Percentiles rank a stretch among this genome's conserved stretches.
Conservation (phyloP, 768 basidiomycete species). For the Kockovaella imperatae region DNA sequence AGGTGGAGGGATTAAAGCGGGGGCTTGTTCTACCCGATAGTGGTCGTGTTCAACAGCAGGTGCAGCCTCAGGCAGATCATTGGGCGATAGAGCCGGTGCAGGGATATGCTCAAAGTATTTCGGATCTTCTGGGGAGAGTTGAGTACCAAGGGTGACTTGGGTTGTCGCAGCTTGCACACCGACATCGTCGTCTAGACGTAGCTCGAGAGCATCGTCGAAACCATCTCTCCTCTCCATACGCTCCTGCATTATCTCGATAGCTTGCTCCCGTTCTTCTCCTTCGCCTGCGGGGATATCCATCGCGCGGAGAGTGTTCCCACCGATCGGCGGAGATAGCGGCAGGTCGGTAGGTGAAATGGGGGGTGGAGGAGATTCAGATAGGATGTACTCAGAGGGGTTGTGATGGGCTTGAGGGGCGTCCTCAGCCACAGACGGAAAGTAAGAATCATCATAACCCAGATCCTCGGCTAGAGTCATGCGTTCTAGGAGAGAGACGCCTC, state of each 20-base stretch:
- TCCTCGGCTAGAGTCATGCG: constrained; percentile 82
- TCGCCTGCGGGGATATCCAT: constrained; percentile 12
- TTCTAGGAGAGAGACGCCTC: constrained; percentile 57
- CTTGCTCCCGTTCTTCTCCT: constrained; percentile 8
- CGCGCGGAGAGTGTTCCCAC: too few species aligned
- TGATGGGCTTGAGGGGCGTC: constrained; percentile 12
- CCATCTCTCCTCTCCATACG: constrained; percentile 16
- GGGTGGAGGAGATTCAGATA: constrained; percentile 26
- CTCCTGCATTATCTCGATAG: constrained; percentile 16
- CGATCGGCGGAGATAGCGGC: neutral
- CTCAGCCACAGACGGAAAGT: constrained; percentile 51
- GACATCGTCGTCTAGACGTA: constrained; percentile 7
- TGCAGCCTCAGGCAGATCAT: constrained; percentile 13
- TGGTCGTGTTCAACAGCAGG: neutral
- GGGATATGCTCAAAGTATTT: constrained; percentile 28
- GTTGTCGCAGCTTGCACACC: constrained; percentile 4
- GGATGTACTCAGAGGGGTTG: constrained; percentile 59
- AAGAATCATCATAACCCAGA: constrained; percentile 76
- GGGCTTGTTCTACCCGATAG: too few species aligned
- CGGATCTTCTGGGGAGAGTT: constrained; percentile 18
- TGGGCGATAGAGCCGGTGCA: constrained; percentile 22
- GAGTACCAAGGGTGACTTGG: constrained; percentile 15
- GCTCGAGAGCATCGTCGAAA: constrained; percentile 5
- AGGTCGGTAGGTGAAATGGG: constrained; percentile 11
- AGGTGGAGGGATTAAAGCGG: too few species aligned